Evolutionary conservation across 306 rosid genomes (phyloP), one percentile per base, ranked within the genome.

Genomic region (Carpinus fangiana): DNA sequence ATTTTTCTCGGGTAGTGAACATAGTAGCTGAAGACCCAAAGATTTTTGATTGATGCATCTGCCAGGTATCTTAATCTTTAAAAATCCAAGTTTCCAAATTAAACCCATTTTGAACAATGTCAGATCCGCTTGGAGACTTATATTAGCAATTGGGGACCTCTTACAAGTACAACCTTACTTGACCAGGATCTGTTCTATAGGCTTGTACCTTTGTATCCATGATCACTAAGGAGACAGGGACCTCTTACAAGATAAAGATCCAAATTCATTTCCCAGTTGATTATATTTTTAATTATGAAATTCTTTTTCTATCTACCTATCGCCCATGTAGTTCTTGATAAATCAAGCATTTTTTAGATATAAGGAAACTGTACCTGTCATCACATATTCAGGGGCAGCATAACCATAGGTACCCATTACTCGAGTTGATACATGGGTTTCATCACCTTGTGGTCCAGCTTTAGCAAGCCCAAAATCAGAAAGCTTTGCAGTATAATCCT

Each of bases 391-490:
- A 11, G 91, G 91, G 17, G 91, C 91, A 17, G 91, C 91, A 83
- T 88, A 88, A 34, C 91, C 91, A 77, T 88, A 88, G 66, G 91
- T 88, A 41, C 91, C 91, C 91, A 88, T 88, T 31, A 88, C 91
- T 60, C 91, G 87, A 80, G 91, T 88, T 1, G 91, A 88, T 21
- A 88, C 91, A 78, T 88, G 91, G 43, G 91, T 88, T 65, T 88
- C 90, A 66, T 88, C 92, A 71, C 89, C 92, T 78, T 86, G 90
- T 13, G 92, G 92, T 74, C 92, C 92, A 75, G 92, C 92, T 84
- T 88, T 88, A 41, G 92, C 92, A 21, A 88, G 88, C 74, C 92
- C 92, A 69, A 88, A 88, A 82, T 88, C 92, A 66, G 92, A 88
- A 60, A 88, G 92, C 88, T 88, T 88, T 45, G 89, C 87, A 50